These are phyloP conservation scores for Spergularia azorica DNA, from an alignment of 179 eudicot species.

Conservation along the genomic window DNA sequence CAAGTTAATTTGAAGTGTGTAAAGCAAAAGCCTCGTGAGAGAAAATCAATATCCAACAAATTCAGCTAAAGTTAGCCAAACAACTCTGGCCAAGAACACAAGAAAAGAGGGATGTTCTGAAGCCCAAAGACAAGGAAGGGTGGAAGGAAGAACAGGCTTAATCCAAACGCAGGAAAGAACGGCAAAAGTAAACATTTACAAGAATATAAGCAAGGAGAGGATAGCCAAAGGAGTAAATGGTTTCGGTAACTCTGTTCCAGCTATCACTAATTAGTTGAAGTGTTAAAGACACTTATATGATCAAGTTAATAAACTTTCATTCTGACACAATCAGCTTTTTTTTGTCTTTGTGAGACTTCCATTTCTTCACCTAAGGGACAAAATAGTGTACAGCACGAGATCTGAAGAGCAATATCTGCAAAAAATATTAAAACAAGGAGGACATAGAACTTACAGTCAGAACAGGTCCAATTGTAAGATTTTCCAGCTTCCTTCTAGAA, in stretches of 20 bases:
- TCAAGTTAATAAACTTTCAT: too few species aligned
- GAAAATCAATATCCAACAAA: not conserved
- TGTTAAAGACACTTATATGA: too few species aligned
- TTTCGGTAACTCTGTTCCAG: too few species aligned
- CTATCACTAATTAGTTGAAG: too few species aligned
- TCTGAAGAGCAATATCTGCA: not conserved
- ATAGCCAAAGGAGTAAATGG: too few species aligned
- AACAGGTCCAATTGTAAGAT: conserved; percentile 92
- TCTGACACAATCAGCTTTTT: too few species aligned
- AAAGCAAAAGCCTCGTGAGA: not conserved
- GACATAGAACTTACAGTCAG: conserved; percentile 64
- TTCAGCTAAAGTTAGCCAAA: not conserved
- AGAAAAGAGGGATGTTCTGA: not conserved
- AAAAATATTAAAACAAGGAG: not conserved
- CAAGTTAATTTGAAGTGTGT: not conserved
- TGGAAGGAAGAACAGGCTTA: too few species aligned
- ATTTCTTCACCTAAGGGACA: not conserved
- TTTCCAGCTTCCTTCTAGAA: conserved; percentile 80
- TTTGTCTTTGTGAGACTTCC: not conserved
- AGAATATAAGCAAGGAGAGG: too few species aligned
- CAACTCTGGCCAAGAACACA: not conserved
- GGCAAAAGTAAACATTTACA: too few species aligned
- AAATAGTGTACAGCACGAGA: not conserved
- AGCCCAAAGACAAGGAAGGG: too few species aligned
- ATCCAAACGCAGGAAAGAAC: too few species aligned